These are phyloP conservation scores for Acanthamoeba divionensis DNA, from an alignment of 208 protist genomes.

Conservation along the genomic window DNA sequence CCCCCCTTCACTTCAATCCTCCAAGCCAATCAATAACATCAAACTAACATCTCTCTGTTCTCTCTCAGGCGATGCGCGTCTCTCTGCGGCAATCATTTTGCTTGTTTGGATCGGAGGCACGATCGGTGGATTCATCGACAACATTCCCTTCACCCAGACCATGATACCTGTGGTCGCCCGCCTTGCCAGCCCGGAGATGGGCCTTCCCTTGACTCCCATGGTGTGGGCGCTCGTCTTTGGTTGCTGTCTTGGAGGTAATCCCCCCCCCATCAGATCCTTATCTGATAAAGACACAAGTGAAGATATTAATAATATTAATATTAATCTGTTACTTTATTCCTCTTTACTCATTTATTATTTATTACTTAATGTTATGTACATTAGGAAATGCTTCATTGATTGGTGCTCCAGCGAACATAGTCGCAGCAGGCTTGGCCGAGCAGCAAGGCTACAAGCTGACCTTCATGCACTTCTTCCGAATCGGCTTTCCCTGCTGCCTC, in stretches of 20 bases:
- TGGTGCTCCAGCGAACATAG: conserved; percentile 74
- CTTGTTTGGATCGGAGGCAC: conserved; percentile 62
- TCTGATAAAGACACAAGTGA: too few species aligned
- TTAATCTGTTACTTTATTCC: neutral
- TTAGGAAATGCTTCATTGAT: conserved; percentile 61
- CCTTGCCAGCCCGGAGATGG: conserved; percentile 55
- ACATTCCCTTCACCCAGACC: conserved; percentile 56
- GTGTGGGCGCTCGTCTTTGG: conserved; percentile 77
- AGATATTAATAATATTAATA: neutral
- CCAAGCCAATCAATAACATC: neutral
- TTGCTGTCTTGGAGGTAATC: conserved; percentile 76
- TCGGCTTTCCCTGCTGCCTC: conserved; percentile 62
- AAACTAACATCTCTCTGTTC: neutral
- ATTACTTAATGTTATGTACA: too few species aligned
- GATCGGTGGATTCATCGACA: conserved; percentile 47
- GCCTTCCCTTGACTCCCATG: conserved; percentile 72
- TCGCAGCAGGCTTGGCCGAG: conserved; percentile 66
- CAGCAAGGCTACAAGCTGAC: conserved; percentile 5
- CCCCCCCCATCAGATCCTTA: neutral
- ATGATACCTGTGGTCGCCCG: conserved; percentile 63
- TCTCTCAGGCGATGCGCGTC: neutral
- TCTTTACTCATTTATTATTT: neutral
- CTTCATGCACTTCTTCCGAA: conserved; percentile 43
- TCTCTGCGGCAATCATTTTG: neutral
- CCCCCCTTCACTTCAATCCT: neutral